A percentile compares a stretch with the other conserved stretches of the same genome.
These are phyloP conservation scores for Luffa acutangula DNA, from an alignment of 306 rosid species.

Conservation along the genomic window DNA sequence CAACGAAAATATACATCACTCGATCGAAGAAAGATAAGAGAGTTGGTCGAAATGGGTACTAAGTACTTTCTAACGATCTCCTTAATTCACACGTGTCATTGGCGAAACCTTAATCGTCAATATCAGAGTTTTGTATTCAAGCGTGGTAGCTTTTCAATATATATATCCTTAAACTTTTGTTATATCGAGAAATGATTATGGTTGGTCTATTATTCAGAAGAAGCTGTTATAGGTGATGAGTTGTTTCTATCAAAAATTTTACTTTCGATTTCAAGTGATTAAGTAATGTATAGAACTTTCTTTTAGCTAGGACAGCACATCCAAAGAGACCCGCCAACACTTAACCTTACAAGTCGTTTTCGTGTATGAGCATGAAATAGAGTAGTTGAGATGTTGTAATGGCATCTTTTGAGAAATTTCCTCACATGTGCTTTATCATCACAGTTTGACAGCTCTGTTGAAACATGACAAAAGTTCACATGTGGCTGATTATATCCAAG, in stretches of 20 bases:
- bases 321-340: neutral
- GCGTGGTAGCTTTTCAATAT: neutral
- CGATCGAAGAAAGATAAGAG: neutral
- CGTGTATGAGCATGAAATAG: neutral
- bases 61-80: neutral
- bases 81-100: neutral
- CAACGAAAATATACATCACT: too few relatives aligned
- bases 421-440: neutral
- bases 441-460: neutral
- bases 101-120: neutral
- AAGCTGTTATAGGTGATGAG: neutral
- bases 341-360: neutral
- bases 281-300: neutral
- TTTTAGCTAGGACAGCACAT: neutral
- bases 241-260: neutral
- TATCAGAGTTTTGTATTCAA: neutral
- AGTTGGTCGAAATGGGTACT: neutral
- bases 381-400: neutral
- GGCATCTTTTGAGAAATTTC: neutral
- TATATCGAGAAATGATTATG: neutral
- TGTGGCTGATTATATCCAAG: neutral
- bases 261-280: neutral
- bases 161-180: neutral
- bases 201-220: neutral
- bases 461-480: neutral